Evolutionary conservation across 108 stramenopile species (phyloP).

Genomic region (Skeletonema tropicum): DNA sequence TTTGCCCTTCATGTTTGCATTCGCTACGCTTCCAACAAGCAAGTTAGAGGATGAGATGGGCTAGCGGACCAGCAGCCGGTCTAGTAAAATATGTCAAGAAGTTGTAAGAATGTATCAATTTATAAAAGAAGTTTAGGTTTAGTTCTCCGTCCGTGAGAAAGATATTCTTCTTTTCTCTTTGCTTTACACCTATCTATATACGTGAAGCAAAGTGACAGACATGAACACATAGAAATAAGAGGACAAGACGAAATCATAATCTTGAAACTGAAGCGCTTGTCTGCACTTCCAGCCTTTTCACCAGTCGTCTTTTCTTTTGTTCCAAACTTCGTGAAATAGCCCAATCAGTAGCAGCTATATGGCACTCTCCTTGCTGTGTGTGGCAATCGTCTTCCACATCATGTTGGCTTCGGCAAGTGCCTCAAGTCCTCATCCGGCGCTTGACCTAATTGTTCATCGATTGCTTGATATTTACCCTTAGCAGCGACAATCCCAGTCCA

Average conservation of each 20-base stretch:
- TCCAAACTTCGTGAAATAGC: constrained; percentile 76
- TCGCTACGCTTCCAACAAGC: no score
- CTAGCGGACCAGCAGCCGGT: no score
- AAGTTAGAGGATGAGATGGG: no score
- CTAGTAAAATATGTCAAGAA: no score
- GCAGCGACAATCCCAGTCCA: constrained; percentile 82
- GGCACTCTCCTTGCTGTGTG: constrained; percentile 68
- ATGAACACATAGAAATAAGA: background rate
- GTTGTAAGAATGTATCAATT: no score
- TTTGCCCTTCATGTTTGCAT: no score
- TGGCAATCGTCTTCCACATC: constrained; percentile 85
- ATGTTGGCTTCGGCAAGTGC: constrained; percentile 81
- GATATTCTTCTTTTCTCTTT: background rate
- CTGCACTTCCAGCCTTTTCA: constrained; percentile 1
- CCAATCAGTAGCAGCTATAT: constrained; percentile 81
- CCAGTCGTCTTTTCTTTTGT: background rate
- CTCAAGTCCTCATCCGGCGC: constrained; percentile 66
- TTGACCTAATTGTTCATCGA: constrained; percentile 35
- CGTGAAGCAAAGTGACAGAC: background rate
- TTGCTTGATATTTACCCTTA: constrained; percentile 54
- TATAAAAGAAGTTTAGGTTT: background rate
- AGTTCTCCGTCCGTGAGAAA: no score
- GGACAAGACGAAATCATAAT: background rate
- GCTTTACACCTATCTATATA: background rate
- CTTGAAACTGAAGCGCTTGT: constrained; percentile 4